Base-by-base conservation (phyloP, 768 basidiomycete species). In the Amanita pallidorosea region DNA sequence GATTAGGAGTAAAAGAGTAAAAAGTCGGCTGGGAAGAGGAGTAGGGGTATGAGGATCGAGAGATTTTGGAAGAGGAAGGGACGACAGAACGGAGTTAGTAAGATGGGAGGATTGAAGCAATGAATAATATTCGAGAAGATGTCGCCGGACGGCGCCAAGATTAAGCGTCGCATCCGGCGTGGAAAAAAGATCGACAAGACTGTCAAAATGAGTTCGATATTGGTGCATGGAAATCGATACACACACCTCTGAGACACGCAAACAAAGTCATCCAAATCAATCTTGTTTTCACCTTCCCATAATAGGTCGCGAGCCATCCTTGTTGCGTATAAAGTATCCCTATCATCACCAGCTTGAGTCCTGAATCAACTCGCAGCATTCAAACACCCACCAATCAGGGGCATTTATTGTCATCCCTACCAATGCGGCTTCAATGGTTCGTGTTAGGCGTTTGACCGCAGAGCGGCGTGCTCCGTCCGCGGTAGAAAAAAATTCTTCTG, bases 221-320 rank as follows among this genome's bases (percentile, higher is more conserved):
- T 33, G 38, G 20, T n/a, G 20, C 23, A 7, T 20, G 44, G 11
- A 44, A 54, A 50, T 58, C 47, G 54, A 17, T n/a, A n/a, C 69
- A 33, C 87, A 58, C 69, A 97, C 95, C 90, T 93, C 64, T 99
- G 96, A 12, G 88, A 88, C 51, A 96, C 75, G 11, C 72, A 64
- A 18, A 92, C 85, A 61, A 88, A 95, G 49, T 96, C 82, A 43
- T 84, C 80, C 42, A 95, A 76, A 46, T 80, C 73, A 53, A 98
- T 80, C 27, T 79, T 75, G 53, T 76, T 75, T 53, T 91, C 85
- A 53, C 80, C 75, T 59, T 85, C 84, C 91, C 92, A 98, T n/a
- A 99, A 71, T 35, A 99, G 68, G 61, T 96, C 89, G 47, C 89
- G 74, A 12, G 94, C 91, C 86, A 95, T 97, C 51, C 88, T 81